Conservation (phyloP, 2,329 filamentous ascomycete genomes). For the Colletotrichum sp. region DNA sequence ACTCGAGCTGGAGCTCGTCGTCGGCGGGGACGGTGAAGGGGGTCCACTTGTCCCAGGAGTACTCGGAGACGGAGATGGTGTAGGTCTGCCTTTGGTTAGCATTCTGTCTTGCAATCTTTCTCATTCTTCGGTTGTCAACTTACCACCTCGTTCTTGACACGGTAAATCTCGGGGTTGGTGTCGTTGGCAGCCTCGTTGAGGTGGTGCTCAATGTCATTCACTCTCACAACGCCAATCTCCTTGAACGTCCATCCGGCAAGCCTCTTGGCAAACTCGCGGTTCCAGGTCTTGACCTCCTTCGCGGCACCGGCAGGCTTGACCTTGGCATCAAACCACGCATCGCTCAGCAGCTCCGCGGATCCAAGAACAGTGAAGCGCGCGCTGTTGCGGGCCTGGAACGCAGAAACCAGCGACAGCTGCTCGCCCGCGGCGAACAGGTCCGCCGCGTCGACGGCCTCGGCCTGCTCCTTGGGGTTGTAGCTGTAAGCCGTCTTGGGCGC, state of each 20-base stretch:
- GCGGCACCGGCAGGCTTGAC: constrained; percentile 65
- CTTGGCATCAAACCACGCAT: constrained; percentile 86
- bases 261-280: constrained; percentile 84
- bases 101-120: background rate
- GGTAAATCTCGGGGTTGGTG: constrained; percentile 87
- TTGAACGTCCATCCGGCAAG: constrained; percentile 96
- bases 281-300: constrained; percentile 68
- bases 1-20: constrained; percentile 90
- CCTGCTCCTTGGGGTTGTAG: constrained; percentile 91
- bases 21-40: constrained; percentile 73
- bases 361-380: constrained; percentile 88
- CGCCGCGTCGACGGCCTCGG: constrained; percentile 65
- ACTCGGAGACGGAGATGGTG: constrained; percentile 89
- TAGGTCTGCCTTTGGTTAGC: constrained; percentile 65
- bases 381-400: constrained; percentile 90
- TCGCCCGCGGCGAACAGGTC: constrained; percentile 84
- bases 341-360: constrained; percentile 83
- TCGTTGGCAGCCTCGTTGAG: constrained; percentile 62
- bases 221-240: constrained; percentile 87
- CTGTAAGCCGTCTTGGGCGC: constrained; percentile 88
- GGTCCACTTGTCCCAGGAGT: constrained; percentile 72
- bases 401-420: constrained; percentile 85
- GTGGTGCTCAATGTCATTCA: constrained; percentile 83
- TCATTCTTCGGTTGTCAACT: constrained; percentile 43
- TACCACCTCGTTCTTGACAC: constrained; percentile 96